Evolutionary conservation across 2,329 filamentous ascomycete genomes (phyloP), one percentile per base, ranked within the genome.

Genomic region (Diaporthe sp.): DNA sequence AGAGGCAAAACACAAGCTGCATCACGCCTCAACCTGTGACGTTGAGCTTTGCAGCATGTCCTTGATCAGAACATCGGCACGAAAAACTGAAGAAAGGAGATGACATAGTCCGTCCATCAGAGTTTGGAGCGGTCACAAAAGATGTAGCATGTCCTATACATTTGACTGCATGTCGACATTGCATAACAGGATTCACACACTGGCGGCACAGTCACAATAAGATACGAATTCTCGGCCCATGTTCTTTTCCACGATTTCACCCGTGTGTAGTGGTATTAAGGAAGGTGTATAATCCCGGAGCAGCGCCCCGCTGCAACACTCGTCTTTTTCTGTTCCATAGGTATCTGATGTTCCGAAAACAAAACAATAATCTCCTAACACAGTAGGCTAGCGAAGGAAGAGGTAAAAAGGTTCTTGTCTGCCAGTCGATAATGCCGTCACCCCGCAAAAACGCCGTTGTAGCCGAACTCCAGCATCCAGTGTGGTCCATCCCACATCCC

Each of bases 271-370:
- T 54, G 66, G 33, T 64, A 57, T 47, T 71, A 72, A 72, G 35
- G 50, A 72, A 60, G 42, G 30, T 71, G 55, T 71, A 47, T 72
- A 64, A 64, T 64, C 55, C 60, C 42, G 71, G 33, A 58, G 60
- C 61, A 69, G 71, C 61, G 64, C 52, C 38, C 45, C n/a, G 58
- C 50, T 42, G 57, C 60, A 54, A 54, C 69, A 61, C 70, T 68
- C 45, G 57, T 76, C 72, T 72, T 73, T 68, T 73, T 71, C 68
- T 76, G 69, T 71, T 73, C 71, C 74, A 64, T 69, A 77, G 76
- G 76, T 77, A 77, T 77, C 75, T 76, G 72, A 76, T 74, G 54
- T 66, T 71, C 45, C 60, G n/a, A 69, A 52, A 40, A 71, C 60
- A 61, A 71, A 61, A 58, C 47, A 64, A 74, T 57, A 76, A 74